These are phyloP conservation scores for Caloboletus inedulis DNA, from an alignment of 1,284 basidiomycete genomes.

Conservation along the genomic window DNA sequence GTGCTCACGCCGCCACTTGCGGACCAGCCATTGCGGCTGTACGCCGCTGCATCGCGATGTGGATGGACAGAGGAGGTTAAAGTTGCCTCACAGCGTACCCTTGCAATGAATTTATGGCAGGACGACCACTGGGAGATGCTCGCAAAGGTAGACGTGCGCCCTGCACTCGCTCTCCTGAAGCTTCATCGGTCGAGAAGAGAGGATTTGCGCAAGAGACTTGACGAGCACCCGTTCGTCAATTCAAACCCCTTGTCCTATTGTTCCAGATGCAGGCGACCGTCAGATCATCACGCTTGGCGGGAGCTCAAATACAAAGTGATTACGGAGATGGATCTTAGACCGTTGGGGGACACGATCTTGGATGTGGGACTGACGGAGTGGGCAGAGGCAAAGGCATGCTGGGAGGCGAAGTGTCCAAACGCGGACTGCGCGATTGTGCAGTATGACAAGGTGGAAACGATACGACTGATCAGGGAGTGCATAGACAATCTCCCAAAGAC, in stretches of 20 bases:
- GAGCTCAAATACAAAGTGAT: constrained; percentile 56
- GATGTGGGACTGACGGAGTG: constrained; percentile 49
- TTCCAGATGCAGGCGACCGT: constrained; percentile 43
- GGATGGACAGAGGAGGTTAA: constrained; percentile 55
- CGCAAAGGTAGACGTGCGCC: constrained; percentile 45
- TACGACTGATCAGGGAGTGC: constrained; percentile 51
- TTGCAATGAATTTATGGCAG: constrained; percentile 48
- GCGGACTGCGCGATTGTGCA: constrained; percentile 44
- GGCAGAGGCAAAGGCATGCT: constrained; percentile 56
- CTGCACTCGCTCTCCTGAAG: constrained; percentile 50
- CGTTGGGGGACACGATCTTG: constrained; percentile 55
- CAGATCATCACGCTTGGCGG: constrained; percentile 61
- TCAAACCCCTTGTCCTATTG: constrained; percentile 42
- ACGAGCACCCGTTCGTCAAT: constrained; percentile 57
- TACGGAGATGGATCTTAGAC: constrained; percentile 54
- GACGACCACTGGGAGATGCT: constrained; percentile 44
- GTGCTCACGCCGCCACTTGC: constrained; percentile 48
- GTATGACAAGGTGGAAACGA: constrained; percentile 54
- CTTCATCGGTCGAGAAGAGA: constrained; percentile 52
- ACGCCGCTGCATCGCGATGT: constrained; percentile 53
- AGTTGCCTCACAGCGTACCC: constrained; percentile 48
- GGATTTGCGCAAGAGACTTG: constrained; percentile 44
- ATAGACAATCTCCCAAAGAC: constrained; percentile 48
- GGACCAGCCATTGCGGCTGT: constrained; percentile 53
- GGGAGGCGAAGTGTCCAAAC: constrained; percentile 51